Base-by-base conservation (phyloP, 768 basidiomycete genomes). In the Podaxis sp. region DNA sequence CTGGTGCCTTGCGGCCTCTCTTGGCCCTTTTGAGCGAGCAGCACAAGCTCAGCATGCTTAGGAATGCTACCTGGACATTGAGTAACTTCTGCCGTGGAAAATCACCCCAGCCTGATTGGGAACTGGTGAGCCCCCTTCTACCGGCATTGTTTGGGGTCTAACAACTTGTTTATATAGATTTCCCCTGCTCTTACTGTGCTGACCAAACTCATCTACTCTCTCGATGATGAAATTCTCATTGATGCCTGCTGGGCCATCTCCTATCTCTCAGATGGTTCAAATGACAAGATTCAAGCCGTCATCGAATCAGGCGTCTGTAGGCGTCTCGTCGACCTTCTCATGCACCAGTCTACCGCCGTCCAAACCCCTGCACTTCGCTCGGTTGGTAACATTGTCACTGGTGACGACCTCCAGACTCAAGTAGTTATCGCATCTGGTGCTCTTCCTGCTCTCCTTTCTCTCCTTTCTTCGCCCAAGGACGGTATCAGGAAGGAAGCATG, bases 171-270 rank as follows among this genome's bases (percentile, higher is more conserved):
- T 65, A 21, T 42, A n/a, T 61, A 98, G 96, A 98, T 99, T 70
- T 93, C 94, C 6, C 97, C 97, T 18, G 96, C 97, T 46, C 79
- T 99, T 57, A 91, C 92, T n/a, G 92, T 97, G 59, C 80, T 99
- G 65, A 97, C 95, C 57, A 99, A 99, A 76, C 78, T 99, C 68
- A 98, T 99, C 74, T 98, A 98, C 77, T 98, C 96, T 32, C 83
- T 98, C 69, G 97, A 99, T 71, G 97, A 98, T 69, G 97, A 99
- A 76, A 98, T 98, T 66, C 79, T 99, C 69, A 99, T 99, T 70
- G 97, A 99, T 73, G 97, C 97, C 13, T 99, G 97, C 81, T 99
- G 97, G 97, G 97, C 97, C 27, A 96, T 99, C 73, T 98, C 95
- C 42, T 99, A 99, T 76, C 88, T 99, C 40, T 98, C 96, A 1